These are phyloP conservation scores for Komagataella mondaviorum DNA, from an alignment of 805 yeast genomes.

Conservation along the genomic window DNA sequence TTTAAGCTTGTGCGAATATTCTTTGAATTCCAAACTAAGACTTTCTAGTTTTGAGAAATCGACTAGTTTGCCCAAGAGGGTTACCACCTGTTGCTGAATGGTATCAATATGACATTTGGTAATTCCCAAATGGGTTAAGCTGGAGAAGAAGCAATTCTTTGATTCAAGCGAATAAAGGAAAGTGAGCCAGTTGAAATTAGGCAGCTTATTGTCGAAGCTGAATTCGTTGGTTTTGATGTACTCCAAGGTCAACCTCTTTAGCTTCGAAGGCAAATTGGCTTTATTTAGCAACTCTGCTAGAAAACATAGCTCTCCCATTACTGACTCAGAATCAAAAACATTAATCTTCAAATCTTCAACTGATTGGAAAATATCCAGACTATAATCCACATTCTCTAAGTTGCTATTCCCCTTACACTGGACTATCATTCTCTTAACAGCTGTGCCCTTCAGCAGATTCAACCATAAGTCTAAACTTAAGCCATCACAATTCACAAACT, in stretches of 20 bases:
- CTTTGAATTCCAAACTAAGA: conserved; percentile 10
- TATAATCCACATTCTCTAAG: neutral
- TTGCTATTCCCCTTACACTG: neutral
- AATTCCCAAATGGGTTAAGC: conserved; percentile 8
- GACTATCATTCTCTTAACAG: neutral
- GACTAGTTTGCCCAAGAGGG: conserved; percentile 2
- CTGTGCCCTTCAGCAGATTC: neutral
- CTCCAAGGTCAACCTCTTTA: neutral
- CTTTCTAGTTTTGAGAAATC: conserved; percentile 5
- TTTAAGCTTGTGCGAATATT: conserved; percentile 12
- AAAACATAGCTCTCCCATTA: neutral
- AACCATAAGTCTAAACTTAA: neutral
- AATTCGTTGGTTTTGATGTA: neutral
- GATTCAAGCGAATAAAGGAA: neutral
- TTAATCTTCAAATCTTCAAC: neutral
- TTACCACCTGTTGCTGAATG: conserved; percentile 6
- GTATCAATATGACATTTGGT: conserved; percentile 12
- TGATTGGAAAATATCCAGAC: neutral
- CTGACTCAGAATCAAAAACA: neutral
- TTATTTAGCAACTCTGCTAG: neutral
- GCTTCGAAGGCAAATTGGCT: neutral
- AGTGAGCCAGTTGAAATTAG: neutral
- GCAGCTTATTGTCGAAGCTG: neutral
- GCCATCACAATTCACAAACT: neutral
- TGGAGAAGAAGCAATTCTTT: conserved; percentile 1